phyloP scores from a whole-genome alignment of 495 filamentous ascomycete species.

The Diplogelasinospora grovesii region DNA sequence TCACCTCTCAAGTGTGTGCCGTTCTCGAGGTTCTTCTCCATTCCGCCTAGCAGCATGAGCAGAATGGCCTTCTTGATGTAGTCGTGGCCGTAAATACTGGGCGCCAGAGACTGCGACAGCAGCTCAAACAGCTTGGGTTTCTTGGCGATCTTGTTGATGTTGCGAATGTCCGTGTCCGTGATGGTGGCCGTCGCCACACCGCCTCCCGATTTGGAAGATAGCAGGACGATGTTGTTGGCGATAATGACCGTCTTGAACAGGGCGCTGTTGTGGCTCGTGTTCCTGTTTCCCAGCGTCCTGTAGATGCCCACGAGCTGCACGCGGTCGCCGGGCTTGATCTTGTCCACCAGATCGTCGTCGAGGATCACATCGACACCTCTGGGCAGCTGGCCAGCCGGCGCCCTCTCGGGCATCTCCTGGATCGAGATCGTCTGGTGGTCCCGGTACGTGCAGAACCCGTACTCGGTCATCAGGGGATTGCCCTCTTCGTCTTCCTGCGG shows the following conservation, averaged over 20 bases:
- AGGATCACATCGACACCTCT: slow-evolving; percentile 96
- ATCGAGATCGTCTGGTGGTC: slow-evolving; percentile 98
- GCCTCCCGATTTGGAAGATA: slow-evolving; percentile 93
- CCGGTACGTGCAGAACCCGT: slow-evolving; percentile 89
- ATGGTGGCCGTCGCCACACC: slow-evolving; percentile 88
- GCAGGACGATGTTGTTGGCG: slow-evolving; percentile 89
- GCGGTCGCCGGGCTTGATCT: slow-evolving; percentile 89
- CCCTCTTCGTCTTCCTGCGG: slow-evolving; percentile 88
- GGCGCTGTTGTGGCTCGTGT: slow-evolving; percentile 76
- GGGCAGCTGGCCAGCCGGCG: slow-evolving; percentile 91
- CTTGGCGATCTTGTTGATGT: slow-evolving; percentile 97
- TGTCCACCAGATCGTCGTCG: slow-evolving; percentile 94
- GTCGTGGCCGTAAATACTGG: slow-evolving; percentile 94
- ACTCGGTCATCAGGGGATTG: slow-evolving; percentile 80
- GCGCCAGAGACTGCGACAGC: slow-evolving; percentile 92
- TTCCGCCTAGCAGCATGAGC: slow-evolving; percentile 93
- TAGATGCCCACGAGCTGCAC: slow-evolving; percentile 95
- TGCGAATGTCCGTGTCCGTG: slow-evolving; percentile 96
- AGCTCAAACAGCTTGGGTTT: slow-evolving; percentile 91
- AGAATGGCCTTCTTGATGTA: slow-evolving; percentile 98
- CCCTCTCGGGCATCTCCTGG: slow-evolving; percentile 98
- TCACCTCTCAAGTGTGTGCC: slow-evolving; percentile 96
- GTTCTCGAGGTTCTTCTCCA: slow-evolving; percentile 98
- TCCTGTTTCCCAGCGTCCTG: slow-evolving; percentile 87
- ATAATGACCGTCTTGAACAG: slow-evolving; percentile 90